These are phyloP conservation scores for Phytophthora sansomeana DNA, from an alignment of 352 stramenopile genomes.

Conservation along the genomic window DNA sequence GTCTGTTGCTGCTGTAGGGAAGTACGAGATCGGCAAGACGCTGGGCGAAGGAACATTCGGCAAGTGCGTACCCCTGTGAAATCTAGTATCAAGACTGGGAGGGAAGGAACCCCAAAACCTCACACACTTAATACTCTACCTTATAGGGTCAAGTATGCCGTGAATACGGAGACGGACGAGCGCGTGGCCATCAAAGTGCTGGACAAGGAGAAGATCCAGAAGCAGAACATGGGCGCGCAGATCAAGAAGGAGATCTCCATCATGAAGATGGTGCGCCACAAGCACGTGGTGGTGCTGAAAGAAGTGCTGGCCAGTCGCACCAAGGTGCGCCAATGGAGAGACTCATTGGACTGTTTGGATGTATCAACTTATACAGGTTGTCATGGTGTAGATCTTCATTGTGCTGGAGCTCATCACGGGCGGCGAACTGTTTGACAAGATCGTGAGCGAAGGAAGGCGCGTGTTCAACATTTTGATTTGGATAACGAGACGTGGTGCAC, in stretches of 20 bases:
- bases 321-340: constrained; percentile 78
- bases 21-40: constrained; percentile 97
- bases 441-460: constrained; percentile 93
- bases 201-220: constrained; percentile 98
- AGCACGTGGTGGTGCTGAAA: constrained; percentile 88
- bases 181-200: constrained; percentile 98
- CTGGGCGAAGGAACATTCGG: constrained; percentile 97
- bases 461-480: constrained; percentile 15
- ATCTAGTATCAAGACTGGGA: background rate
- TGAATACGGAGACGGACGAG: constrained; percentile 96
- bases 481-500: constrained; percentile 4
- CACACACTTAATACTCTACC: background rate
- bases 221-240: constrained; percentile 98
- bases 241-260: constrained; percentile 99
- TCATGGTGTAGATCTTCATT: constrained; percentile 93
- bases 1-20: constrained; percentile 65
- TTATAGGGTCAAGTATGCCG: constrained; percentile 92
- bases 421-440: constrained; percentile 96
- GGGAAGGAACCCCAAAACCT: too few species aligned
- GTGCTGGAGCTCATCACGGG: constrained; percentile 93
- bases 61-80: constrained; percentile 76
- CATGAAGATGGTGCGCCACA: constrained; percentile 97
- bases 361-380: background rate
- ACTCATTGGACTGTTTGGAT: background rate
- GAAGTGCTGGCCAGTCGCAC: constrained; percentile 94